These are phyloP conservation scores for Boletus vinaceobasis DNA, from an alignment of 768 basidiomycete genomes.

Conservation along the genomic window DNA sequence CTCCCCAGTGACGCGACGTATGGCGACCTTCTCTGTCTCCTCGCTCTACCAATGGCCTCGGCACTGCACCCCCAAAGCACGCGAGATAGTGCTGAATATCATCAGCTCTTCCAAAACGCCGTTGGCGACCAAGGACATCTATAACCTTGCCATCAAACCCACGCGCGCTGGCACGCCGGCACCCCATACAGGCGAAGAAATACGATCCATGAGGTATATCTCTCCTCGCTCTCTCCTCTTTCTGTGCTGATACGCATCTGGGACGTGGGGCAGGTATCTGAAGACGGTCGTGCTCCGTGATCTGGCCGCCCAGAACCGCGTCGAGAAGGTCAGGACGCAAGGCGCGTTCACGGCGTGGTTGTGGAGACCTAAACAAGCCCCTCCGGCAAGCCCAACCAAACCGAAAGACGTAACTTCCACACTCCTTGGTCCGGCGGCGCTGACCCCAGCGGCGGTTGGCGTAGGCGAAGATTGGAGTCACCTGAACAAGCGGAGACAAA, in stretches of 20 bases:
- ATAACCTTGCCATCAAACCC: constrained; percentile 17
- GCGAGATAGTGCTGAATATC: constrained; percentile 20
- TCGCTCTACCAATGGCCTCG: constrained; percentile 24
- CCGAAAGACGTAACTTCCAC: background rate
- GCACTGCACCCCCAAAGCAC: constrained; percentile 21
- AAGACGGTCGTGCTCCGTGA: constrained; percentile 50
- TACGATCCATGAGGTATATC: constrained; percentile 54
- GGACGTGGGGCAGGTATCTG: constrained; percentile 42
- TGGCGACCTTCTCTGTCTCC: constrained; percentile 12
- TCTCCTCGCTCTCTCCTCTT: background rate
- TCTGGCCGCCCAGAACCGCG: constrained; percentile 38
- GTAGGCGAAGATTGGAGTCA: constrained; percentile 49
- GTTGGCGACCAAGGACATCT: constrained; percentile 27
- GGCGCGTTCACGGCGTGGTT: constrained; percentile 37
- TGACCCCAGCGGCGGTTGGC: constrained; percentile 29
- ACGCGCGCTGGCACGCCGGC: constrained; percentile 24
- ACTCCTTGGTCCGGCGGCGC: background rate
- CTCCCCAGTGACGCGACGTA: background rate
- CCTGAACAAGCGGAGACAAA: constrained; percentile 52
- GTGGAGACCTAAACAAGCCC: constrained; percentile 31
- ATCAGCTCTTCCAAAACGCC: constrained; percentile 22
- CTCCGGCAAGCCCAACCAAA: background rate
- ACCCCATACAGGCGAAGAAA: constrained; percentile 42
- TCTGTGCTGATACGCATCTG: background rate
- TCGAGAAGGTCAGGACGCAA: constrained; percentile 41